Conservation (phyloP, 2,329 filamentous ascomycete species). For the Aspergillus brunneoviolaceus region DNA sequence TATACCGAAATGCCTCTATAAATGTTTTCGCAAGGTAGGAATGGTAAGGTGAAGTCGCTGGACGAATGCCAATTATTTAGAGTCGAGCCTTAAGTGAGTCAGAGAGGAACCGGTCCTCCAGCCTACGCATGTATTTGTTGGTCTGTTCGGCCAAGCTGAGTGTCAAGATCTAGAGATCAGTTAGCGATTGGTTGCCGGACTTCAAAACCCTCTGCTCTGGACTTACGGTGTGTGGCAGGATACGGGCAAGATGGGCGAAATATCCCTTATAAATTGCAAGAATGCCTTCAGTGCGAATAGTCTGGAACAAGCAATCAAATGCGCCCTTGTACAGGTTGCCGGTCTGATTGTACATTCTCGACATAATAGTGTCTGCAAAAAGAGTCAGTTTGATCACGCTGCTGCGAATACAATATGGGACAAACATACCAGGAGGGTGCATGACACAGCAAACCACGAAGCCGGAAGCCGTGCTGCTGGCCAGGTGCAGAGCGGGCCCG, state of each 20-base stretch:
- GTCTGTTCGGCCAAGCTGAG: constrained; percentile 94
- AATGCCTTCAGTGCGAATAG: constrained; percentile 84
- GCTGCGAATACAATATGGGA: not conserved
- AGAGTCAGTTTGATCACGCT: constrained; percentile 8
- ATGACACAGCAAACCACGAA: constrained; percentile 97
- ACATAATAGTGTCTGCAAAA: constrained; percentile 88
- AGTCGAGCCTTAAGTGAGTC: constrained; percentile 48
- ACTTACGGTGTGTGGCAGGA: constrained; percentile 81
- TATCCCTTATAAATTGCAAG: constrained; percentile 98
- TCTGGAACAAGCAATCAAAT: constrained; percentile 89
- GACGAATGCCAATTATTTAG: constrained; percentile 28
- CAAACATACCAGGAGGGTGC: constrained; percentile 79
- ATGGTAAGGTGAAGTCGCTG: not conserved
- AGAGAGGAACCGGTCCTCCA: constrained; percentile 64
- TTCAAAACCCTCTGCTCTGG: not conserved
- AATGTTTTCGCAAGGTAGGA: not conserved
- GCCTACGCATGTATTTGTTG: constrained; percentile 80
- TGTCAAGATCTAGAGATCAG: constrained; percentile 66
- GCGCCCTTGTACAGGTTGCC: constrained; percentile 94
- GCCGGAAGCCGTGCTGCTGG: constrained; percentile 84
- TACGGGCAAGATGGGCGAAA: constrained; percentile 88
- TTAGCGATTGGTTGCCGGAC: constrained; percentile 21
- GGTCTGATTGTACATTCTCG: constrained; percentile 96
- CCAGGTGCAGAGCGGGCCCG: constrained; percentile 81
- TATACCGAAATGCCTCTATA: constrained; percentile 7